phyloP scores from a whole-genome alignment of 345 rosid genomes.

The Eucalyptus marginata region DNA sequence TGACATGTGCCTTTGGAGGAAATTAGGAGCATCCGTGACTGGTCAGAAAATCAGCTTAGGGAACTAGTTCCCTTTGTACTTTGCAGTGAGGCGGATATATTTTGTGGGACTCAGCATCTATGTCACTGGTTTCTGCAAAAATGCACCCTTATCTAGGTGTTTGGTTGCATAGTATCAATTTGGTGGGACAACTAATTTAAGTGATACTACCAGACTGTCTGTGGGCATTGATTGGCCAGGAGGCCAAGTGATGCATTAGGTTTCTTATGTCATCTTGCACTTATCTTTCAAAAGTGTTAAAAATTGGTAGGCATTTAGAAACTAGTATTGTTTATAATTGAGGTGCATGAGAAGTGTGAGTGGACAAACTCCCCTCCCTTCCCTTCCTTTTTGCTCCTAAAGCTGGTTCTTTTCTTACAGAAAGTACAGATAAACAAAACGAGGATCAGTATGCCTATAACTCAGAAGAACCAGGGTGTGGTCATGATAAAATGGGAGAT shows the following conservation, averaged over 20 bases:
- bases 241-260: neutral
- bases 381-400: neutral
- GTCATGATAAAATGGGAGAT: slow-evolving; percentile 23
- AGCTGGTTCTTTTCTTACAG: slow-evolving; percentile 21
- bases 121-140: neutral
- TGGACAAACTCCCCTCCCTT: neutral
- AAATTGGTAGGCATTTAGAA: neutral
- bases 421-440: slow-evolving; percentile 53
- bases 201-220: neutral
- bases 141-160: neutral
- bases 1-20: neutral
- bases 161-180: neutral
- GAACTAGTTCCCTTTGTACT: neutral
- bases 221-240: neutral
- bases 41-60: neutral
- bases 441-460: slow-evolving; percentile 32
- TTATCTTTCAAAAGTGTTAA: neutral
- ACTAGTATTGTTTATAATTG: neutral
- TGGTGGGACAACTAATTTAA: neutral
- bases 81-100: neutral
- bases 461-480: slow-evolving; percentile 22
- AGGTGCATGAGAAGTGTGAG: neutral
- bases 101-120: neutral
- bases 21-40: neutral
- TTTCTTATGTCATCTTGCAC: neutral